Evolutionary conservation across 345 rosid species (phyloP).

Genomic region (Zanthoxylum bungeanum): DNA sequence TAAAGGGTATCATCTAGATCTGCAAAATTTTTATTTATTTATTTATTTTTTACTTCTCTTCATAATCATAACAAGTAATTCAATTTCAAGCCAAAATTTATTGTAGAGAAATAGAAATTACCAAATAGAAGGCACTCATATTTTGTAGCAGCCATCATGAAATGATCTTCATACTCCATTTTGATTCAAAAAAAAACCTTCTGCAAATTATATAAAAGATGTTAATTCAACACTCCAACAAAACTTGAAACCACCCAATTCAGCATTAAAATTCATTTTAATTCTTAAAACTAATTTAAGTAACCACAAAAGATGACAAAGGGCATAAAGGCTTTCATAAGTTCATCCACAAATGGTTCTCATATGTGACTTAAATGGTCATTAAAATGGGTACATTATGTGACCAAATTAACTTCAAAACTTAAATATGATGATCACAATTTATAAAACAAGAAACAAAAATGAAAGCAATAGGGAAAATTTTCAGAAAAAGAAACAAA

Average conservation of each 20-base stretch:
- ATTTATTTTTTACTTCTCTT: too few species aligned
- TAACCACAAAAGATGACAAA: too few species aligned
- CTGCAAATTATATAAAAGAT: constrained; percentile 18
- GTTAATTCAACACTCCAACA: constrained; percentile 17
- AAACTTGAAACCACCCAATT: constrained; percentile 18
- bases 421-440: background rate
- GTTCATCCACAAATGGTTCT: background rate
- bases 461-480: background rate
- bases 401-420: background rate
- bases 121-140: constrained; percentile 86
- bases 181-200: constrained; percentile 29
- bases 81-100: background rate
- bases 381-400: background rate
- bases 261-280: constrained; percentile 20
- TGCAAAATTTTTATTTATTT: too few species aligned
- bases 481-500: background rate
- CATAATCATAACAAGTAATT: background rate
- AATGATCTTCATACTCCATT: constrained; percentile 56
- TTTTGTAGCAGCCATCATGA: constrained; percentile 35
- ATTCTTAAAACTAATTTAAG: constrained; percentile 13
- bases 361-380: too few species aligned
- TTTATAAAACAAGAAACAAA: constrained; percentile 12
- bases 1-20: constrained; percentile 97
- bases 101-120: constrained; percentile 22
- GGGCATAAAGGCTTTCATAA: background rate